phyloP scores from a whole-genome alignment of 768 basidiomycete species.

The Inosperma sp. region DNA sequence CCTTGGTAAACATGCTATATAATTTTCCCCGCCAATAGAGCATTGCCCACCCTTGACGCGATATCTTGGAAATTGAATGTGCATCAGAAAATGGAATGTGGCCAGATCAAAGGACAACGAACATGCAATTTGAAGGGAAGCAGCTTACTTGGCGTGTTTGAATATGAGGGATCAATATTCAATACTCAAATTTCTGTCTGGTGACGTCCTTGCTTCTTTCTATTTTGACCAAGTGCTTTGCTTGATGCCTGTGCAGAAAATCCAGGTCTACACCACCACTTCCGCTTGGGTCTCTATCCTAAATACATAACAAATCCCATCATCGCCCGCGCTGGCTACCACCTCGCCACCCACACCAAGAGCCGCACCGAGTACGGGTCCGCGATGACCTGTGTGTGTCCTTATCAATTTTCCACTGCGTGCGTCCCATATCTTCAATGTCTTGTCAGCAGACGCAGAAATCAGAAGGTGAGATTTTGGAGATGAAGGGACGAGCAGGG shows the following conservation, averaged over 20 bases:
- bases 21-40: no score
- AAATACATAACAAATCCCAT: conserved; percentile 81
- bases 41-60: no score
- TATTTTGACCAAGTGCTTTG: background rate
- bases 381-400: conserved; percentile 80
- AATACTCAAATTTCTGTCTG: no score
- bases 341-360: conserved; percentile 67
- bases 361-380: conserved; percentile 68
- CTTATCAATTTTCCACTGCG: conserved; percentile 74
- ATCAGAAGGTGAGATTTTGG: conserved; percentile 76
- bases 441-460: conserved; percentile 83
- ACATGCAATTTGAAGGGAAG: no score
- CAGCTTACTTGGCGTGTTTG: no score
- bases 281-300: conserved; percentile 49
- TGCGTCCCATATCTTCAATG: conserved; percentile 89
- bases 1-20: no score
- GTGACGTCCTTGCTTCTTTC: no score
- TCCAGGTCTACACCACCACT: background rate
- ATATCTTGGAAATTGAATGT: no score
- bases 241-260: background rate
- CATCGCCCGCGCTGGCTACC: conserved; percentile 87
- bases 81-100: no score
- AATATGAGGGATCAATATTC: no score
- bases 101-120: no score
- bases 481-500: conserved; percentile 65